Evolutionary conservation across 768 basidiomycete genomes (phyloP).

Genomic region (Auriscalpium orientale): DNA sequence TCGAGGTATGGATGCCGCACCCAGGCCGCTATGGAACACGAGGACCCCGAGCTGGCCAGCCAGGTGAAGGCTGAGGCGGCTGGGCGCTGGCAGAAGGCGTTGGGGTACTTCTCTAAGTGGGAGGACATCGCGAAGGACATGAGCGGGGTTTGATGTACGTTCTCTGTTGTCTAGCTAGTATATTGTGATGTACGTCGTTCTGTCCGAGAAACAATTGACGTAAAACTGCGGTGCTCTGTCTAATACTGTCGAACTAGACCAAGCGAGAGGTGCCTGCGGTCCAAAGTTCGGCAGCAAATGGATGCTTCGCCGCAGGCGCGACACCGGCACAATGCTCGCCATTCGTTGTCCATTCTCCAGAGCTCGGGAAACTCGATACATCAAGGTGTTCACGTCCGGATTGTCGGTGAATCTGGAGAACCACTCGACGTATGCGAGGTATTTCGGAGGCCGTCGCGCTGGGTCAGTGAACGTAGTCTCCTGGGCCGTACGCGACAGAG

Average conservation of each 20-base stretch:
- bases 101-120: not conserved
- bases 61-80: not conserved
- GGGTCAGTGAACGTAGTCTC: slow-evolving; percentile 1
- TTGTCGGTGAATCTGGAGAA: slow-evolving; percentile 14
- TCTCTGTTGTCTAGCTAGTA: not conserved
- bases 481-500: slow-evolving; percentile 4
- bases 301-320: slow-evolving; percentile 17
- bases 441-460: not conserved
- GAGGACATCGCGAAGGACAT: not conserved
- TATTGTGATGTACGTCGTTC: slow-evolving; percentile 19
- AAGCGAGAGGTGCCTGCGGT: slow-evolving; percentile 18
- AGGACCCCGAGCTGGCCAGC: not conserved
- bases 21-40: not conserved
- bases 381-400: slow-evolving; percentile 14
- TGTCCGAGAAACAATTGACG: slow-evolving; percentile 25
- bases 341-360: slow-evolving; percentile 3
- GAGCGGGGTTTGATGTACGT: too few relatives aligned
- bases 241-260: slow-evolving; percentile 27
- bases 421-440: slow-evolving; percentile 27
- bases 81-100: not conserved
- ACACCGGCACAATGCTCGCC: slow-evolving; percentile 20
- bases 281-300: slow-evolving; percentile 30
- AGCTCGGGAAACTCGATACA: slow-evolving; percentile 21
- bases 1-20: not conserved
- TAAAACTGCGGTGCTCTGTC: slow-evolving; percentile 24